Conservation (phyloP, 306 rosid genomes). For the Neltuma alba region DNA sequence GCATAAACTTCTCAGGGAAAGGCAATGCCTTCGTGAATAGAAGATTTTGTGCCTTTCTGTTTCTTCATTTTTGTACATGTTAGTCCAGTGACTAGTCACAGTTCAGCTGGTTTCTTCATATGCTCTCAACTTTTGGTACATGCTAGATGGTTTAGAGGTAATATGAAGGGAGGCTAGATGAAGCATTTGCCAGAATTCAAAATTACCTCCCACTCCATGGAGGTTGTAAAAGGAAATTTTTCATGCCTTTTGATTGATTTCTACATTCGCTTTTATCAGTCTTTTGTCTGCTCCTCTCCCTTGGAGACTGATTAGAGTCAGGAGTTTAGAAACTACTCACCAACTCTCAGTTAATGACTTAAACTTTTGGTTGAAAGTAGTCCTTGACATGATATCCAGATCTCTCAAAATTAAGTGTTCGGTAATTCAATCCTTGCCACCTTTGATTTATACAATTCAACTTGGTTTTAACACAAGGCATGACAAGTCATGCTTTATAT, state of each 20-base stretch:
- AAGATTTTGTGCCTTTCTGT: constrained; percentile 9
- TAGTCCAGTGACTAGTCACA: not conserved
- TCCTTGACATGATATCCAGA: not conserved
- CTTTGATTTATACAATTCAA: not conserved
- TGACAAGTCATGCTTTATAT: not conserved
- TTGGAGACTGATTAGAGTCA: not conserved
- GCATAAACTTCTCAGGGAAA: constrained; percentile 21
- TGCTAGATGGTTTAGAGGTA: constrained; percentile 14
- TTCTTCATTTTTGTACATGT: constrained; percentile 5
- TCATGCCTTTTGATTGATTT: not conserved
- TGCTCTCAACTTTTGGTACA: not conserved
- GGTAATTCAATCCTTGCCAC: not conserved
- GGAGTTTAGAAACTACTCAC: not conserved
- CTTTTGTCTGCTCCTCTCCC: not conserved
- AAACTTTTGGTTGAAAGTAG: not conserved
- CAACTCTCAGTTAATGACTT: not conserved
- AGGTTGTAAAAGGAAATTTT: not conserved
- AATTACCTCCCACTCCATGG: not conserved
- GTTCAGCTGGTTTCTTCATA: constrained; percentile 3
- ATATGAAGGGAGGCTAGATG: constrained; percentile 4
- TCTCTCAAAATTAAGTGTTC: not conserved
- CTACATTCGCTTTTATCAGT: not conserved
- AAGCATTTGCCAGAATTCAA: constrained; percentile 22
- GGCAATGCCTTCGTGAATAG: constrained; percentile 26
- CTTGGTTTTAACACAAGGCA: not conserved